Evolutionary conservation across 352 stramenopile genomes (phyloP).

Genomic region (Globisporangium apiculatum): DNA sequence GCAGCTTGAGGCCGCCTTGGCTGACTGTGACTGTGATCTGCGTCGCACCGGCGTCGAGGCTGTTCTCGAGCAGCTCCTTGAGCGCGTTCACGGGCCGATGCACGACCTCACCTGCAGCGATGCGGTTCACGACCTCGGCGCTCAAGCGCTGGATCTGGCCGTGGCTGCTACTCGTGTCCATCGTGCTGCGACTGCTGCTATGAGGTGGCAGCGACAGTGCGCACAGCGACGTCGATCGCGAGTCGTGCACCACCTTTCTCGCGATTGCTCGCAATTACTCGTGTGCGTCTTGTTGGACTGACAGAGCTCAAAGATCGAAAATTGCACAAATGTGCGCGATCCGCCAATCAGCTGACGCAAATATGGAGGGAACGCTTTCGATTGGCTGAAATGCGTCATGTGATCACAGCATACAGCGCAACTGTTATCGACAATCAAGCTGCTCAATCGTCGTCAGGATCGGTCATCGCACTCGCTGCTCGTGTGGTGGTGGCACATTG

Average conservation of each 20-base stretch:
- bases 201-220: background rate
- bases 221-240: background rate
- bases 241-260: background rate
- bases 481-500: too few species aligned
- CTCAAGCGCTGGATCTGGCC: constrained; percentile 69
- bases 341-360: too few species aligned
- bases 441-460: too few species aligned
- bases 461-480: too few species aligned
- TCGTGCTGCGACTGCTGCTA: constrained; percentile 3
- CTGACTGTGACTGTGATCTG: constrained; percentile 71
- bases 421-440: too few species aligned
- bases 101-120: constrained; percentile 94
- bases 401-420: background rate
- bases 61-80: constrained; percentile 99
- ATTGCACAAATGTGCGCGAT: too few species aligned
- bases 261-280: too few species aligned
- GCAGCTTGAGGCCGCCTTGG: constrained; percentile 88
- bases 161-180: constrained; percentile 1
- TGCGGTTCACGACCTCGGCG: constrained; percentile 92
- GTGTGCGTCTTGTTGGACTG: background rate
- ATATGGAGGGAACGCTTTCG: constrained; percentile 23
- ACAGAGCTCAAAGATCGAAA: too few species aligned
- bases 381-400: constrained; percentile 24
- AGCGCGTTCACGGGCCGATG: constrained; percentile 92
- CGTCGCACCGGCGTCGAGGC: constrained; percentile 92